These are phyloP conservation scores for Trifolium pratense DNA, from an alignment of 306 rosid genomes.

Conservation along the genomic window DNA sequence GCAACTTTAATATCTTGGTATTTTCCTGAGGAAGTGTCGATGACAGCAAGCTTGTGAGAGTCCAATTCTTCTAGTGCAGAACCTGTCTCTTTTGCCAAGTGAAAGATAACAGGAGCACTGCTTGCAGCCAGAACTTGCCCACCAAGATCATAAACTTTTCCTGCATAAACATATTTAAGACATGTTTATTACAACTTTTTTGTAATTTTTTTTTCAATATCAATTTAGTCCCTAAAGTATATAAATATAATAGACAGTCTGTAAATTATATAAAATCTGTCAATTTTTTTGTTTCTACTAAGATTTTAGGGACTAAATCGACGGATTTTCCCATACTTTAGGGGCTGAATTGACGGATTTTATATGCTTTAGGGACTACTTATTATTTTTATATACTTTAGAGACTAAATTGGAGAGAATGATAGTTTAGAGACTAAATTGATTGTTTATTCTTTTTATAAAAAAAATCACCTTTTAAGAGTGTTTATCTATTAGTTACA, in stretches of 20 bases:
- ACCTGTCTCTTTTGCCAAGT: constrained; percentile 78
- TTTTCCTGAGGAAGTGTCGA: constrained; percentile 66
- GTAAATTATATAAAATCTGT: too few species aligned
- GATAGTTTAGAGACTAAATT: too few species aligned
- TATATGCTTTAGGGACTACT: too few species aligned
- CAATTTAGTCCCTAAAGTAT: background rate
- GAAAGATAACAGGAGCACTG: constrained; percentile 89
- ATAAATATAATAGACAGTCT: background rate
- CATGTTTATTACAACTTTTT: background rate
- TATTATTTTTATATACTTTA: too few species aligned
- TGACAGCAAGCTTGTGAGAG: constrained; percentile 89
- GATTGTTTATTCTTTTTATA: background rate
- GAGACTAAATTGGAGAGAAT: too few species aligned
- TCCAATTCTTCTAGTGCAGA: constrained; percentile 86
- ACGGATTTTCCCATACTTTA: too few species aligned
- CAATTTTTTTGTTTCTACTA: too few species aligned
- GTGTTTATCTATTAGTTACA: background rate
- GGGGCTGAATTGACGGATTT: too few species aligned
- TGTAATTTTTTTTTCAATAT: background rate
- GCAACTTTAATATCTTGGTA: constrained; percentile 79
- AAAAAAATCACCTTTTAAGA: background rate
- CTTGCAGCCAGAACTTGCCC: constrained; percentile 97
- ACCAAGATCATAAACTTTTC: constrained; percentile 84
- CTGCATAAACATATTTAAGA: constrained; percentile 41
- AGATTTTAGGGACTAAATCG: too few species aligned